These are phyloP conservation scores for Rhinocladiella similis DNA, from an alignment of 2,329 filamentous ascomycete genomes.

Conservation along the genomic window DNA sequence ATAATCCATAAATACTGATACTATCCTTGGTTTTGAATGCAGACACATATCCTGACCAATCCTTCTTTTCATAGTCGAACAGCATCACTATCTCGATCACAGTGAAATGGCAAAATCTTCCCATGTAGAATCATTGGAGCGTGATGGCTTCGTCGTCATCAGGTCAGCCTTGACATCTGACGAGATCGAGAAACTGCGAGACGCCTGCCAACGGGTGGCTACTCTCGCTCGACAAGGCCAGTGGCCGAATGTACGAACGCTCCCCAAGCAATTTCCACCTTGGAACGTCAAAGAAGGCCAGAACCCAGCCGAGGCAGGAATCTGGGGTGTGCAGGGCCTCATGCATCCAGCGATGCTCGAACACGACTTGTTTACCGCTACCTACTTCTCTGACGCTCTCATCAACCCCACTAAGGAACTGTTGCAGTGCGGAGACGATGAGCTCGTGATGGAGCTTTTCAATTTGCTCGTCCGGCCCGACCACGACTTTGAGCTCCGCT, in stretches of 20 bases:
- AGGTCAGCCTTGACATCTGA: slow-evolving; percentile 59
- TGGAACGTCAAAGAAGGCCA: slow-evolving; percentile 62
- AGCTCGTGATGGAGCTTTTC: slow-evolving; percentile 81
- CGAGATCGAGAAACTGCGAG: slow-evolving; percentile 59
- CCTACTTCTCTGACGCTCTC: slow-evolving; percentile 70
- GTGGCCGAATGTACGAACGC: slow-evolving; percentile 79
- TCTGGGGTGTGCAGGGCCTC: slow-evolving; percentile 87
- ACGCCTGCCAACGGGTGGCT: slow-evolving; percentile 61
- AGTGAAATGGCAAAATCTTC: slow-evolving; percentile 18
- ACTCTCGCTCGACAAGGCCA: slow-evolving; percentile 63
- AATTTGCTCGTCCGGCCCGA: slow-evolving; percentile 76
- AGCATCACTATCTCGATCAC: too few relatives aligned
- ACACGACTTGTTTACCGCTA: slow-evolving; percentile 59
- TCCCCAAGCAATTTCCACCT: slow-evolving; percentile 87
- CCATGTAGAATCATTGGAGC: slow-evolving; percentile 58
- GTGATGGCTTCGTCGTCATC: slow-evolving; percentile 74
- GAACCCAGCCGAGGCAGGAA: slow-evolving; percentile 57
- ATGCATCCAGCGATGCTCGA: slow-evolving; percentile 68
- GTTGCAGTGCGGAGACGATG: slow-evolving; percentile 56
- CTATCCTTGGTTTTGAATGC: too few relatives aligned
- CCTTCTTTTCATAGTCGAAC: too few relatives aligned
- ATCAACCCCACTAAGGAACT: slow-evolving; percentile 64
- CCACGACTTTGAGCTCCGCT: slow-evolving; percentile 69
- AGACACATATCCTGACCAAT: too few relatives aligned
- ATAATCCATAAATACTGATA: too few relatives aligned